A percentile compares a stretch with the other conserved stretches of the same genome.
Evolutionary conservation across 352 stramenopile species (phyloP).

Genomic region (Globisporangium emineosum): DNA sequence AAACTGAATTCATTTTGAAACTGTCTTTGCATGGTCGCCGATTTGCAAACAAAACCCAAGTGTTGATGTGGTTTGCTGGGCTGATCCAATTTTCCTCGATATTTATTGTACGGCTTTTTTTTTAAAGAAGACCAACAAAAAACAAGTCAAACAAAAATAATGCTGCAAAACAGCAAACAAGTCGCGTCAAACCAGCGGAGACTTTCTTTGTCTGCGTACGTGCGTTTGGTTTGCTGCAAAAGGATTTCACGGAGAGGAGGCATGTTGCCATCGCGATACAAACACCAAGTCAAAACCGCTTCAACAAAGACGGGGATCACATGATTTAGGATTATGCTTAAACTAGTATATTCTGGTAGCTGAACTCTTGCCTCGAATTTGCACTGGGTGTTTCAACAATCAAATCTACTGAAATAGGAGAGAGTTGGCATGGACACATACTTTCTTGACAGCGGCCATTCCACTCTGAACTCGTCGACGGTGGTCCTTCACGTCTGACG

Average conservation of each 20-base stretch:
- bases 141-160: background rate
- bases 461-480: background rate
- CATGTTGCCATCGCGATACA: background rate
- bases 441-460: background rate
- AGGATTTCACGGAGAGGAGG: background rate
- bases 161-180: background rate
- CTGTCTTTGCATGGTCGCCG: background rate
- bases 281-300: background rate
- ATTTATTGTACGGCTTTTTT: slow-evolving; percentile 1
- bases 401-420: background rate
- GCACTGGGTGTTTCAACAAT: no score
- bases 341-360: background rate
- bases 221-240: background rate
- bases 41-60: background rate
- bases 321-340: background rate
- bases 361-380: no score
- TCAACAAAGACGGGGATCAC: background rate
- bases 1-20: background rate
- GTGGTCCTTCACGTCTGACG: background rate
- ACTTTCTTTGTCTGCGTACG: slow-evolving; percentile 1
- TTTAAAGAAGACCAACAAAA: background rate
- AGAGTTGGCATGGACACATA: background rate
- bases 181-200: background rate
- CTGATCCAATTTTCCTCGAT: background rate
- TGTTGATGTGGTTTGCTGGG: background rate